These are phyloP conservation scores for Dillenia turbinata DNA, from an alignment of 164 flowering plant genomes.

Conservation along the genomic window DNA sequence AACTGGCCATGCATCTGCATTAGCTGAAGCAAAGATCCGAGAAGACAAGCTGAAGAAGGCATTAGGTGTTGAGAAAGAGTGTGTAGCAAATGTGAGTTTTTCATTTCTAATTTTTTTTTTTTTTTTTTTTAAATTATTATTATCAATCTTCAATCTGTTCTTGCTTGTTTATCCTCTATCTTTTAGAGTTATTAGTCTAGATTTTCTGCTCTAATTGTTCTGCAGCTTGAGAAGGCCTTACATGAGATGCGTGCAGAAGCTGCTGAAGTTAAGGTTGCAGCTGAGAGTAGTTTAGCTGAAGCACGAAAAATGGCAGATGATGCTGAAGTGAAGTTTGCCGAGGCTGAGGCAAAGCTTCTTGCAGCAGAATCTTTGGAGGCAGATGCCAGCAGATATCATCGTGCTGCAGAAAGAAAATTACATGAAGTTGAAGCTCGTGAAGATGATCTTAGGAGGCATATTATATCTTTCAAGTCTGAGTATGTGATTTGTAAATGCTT, in stretches of 20 bases:
- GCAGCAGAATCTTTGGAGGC: slow-evolving; percentile 74
- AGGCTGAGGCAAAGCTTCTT: slow-evolving; percentile 62
- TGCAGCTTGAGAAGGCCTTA: slow-evolving; percentile 88
- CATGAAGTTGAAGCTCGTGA: slow-evolving; percentile 89
- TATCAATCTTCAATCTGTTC: background rate
- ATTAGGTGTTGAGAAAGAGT: slow-evolving; percentile 77
- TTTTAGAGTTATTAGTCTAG: background rate
- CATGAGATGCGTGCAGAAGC: slow-evolving; percentile 90
- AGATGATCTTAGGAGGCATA: slow-evolving; percentile 74
- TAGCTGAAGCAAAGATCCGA: slow-evolving; percentile 74
- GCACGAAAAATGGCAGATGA: slow-evolving; percentile 59
- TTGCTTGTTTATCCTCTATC: no score
- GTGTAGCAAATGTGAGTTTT: slow-evolving; percentile 66
- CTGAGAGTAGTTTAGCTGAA: slow-evolving; percentile 70
- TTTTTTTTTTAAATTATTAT: background rate
- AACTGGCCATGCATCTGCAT: slow-evolving; percentile 51
- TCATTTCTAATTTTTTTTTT: background rate
- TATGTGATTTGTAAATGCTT: slow-evolving; percentile 29
- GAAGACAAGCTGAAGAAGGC: slow-evolving; percentile 79
- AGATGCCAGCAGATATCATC: slow-evolving; percentile 61
- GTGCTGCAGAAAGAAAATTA: slow-evolving; percentile 76
- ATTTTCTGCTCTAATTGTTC: background rate
- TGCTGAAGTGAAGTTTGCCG: slow-evolving; percentile 57
- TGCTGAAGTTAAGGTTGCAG: slow-evolving; percentile 80
- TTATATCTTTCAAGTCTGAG: slow-evolving; percentile 64